phyloP scores from a whole-genome alignment of 1,284 basidiomycete genomes.

The Leccinum solheimii region DNA sequence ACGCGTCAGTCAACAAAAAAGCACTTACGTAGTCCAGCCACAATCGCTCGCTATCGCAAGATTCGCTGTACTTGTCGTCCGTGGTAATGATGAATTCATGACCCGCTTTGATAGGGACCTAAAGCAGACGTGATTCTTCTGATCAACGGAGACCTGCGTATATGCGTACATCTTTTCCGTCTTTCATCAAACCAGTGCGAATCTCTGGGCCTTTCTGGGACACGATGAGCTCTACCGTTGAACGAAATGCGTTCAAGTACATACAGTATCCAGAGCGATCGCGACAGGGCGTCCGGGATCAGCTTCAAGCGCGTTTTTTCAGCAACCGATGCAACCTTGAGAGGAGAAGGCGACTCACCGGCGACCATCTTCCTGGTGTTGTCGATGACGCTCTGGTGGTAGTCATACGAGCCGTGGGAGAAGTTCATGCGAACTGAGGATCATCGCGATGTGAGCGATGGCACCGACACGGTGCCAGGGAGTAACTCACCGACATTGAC shows the following conservation, averaged over 20 bases:
- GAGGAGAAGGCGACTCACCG: slow-evolving; percentile 44
- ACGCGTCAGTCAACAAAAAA: slow-evolving; percentile 15
- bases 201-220: slow-evolving; percentile 97
- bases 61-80: slow-evolving; percentile 79
- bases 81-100: slow-evolving; percentile 95
- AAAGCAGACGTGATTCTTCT: slow-evolving; percentile 16
- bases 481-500: slow-evolving; percentile 87
- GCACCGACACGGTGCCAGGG: slow-evolving; percentile 2
- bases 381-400: slow-evolving; percentile 97
- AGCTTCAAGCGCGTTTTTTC: slow-evolving; percentile 28
- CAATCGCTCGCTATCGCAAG: slow-evolving; percentile 80
- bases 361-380: slow-evolving; percentile 87
- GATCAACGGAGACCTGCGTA: slow-evolving; percentile 10
- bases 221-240: slow-evolving; percentile 16
- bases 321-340: slow-evolving; percentile 1
- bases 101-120: slow-evolving; percentile 85
- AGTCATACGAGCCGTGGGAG: slow-evolving; percentile 95
- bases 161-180: slow-evolving; percentile 68
- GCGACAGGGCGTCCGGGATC: slow-evolving; percentile 87
- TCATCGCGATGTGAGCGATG: slow-evolving; percentile 13
- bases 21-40: slow-evolving; percentile 87
- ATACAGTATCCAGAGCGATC: slow-evolving; percentile 95
- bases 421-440: slow-evolving; percentile 94
- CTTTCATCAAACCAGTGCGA: slow-evolving; percentile 92
- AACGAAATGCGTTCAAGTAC: slow-evolving; percentile 22